A percentile compares a stretch with the other conserved stretches of the same genome.
These are phyloP conservation scores for Gossypioides kirkii DNA, from an alignment of 345 rosid species.

Conservation along the genomic window DNA sequence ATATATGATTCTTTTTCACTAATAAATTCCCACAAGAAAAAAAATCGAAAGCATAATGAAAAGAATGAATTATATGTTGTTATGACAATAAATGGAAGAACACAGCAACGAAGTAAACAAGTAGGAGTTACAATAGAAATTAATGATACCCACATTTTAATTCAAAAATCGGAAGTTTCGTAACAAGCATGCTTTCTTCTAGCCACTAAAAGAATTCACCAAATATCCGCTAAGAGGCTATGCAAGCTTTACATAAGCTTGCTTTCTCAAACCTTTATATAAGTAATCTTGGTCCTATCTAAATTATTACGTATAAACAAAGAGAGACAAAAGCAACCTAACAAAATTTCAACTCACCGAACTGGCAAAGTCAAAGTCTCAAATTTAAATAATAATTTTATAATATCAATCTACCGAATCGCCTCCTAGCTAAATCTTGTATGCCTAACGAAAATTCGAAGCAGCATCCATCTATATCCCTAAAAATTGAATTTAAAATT, in stretches of 20 bases:
- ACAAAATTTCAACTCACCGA: not conserved
- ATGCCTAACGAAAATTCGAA: not conserved
- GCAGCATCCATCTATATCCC: not conserved
- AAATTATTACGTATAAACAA: not conserved
- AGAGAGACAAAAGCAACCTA: not conserved
- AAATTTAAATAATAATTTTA: not conserved
- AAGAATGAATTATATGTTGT: not conserved
- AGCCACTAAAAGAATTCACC: not conserved
- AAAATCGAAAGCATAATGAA: not conserved
- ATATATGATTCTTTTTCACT: not conserved
- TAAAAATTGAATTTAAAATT: not conserved
- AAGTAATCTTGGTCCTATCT: not conserved
- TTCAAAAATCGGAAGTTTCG: not conserved
- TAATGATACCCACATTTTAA: not conserved
- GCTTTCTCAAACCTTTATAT: not conserved
- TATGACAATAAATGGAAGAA: not conserved
- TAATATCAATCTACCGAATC: not conserved
- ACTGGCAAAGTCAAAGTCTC: not conserved
- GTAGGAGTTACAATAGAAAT: not conserved
- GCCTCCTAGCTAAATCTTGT: not conserved
- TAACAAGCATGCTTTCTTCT: not conserved
- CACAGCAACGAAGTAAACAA: not conserved
- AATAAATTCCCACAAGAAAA: not conserved
- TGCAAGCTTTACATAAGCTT: not conserved
- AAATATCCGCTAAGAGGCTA: not conserved